A percentile compares a stretch with the other conserved stretches of the same genome.
Evolutionary conservation across 2,329 filamentous ascomycete genomes (phyloP).

Genomic region (Aureobasidium leucospermi): DNA sequence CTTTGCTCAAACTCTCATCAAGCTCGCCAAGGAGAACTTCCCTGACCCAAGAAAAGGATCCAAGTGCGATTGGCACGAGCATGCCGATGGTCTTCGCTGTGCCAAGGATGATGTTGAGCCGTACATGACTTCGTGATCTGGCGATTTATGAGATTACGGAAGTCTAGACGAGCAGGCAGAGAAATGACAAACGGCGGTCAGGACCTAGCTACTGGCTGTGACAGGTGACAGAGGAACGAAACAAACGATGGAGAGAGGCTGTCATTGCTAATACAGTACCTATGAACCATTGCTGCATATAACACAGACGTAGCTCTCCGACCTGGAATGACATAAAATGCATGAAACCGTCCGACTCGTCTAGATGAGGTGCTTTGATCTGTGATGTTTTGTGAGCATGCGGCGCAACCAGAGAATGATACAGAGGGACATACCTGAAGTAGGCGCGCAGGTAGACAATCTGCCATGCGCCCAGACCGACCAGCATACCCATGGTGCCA

Average conservation of each 20-base stretch:
- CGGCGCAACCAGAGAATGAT: background rate
- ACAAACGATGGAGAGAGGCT: background rate
- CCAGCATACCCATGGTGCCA: slow-evolving; percentile 82
- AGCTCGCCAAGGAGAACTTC: slow-evolving; percentile 22
- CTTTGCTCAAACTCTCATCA: slow-evolving; percentile 24
- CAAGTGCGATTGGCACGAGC: slow-evolving; percentile 26
- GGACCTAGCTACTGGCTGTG: background rate
- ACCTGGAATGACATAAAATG: slow-evolving; percentile 12
- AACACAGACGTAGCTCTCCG: background rate
- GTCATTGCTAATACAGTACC: slow-evolving; percentile 12
- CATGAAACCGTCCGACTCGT: slow-evolving; percentile 6
- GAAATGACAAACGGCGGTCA: background rate
- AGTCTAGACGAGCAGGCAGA: background rate
- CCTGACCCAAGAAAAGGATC: slow-evolving; percentile 24
- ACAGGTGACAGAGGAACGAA: background rate
- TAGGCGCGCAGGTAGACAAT: slow-evolving; percentile 95
- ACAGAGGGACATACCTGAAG: slow-evolving; percentile 59
- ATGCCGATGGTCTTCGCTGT: slow-evolving; percentile 19
- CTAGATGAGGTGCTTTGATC: slow-evolving; percentile 47
- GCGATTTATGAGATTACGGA: background rate
- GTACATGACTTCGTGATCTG: slow-evolving; percentile 9
- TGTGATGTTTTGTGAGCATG: slow-evolving; percentile 16
- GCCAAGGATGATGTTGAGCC: slow-evolving; percentile 13
- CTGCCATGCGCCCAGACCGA: slow-evolving; percentile 91
- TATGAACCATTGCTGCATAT: slow-evolving; percentile 9